Base-by-base conservation (phyloP, 208 protist species). In the Trypanosoma brucei region DNA sequence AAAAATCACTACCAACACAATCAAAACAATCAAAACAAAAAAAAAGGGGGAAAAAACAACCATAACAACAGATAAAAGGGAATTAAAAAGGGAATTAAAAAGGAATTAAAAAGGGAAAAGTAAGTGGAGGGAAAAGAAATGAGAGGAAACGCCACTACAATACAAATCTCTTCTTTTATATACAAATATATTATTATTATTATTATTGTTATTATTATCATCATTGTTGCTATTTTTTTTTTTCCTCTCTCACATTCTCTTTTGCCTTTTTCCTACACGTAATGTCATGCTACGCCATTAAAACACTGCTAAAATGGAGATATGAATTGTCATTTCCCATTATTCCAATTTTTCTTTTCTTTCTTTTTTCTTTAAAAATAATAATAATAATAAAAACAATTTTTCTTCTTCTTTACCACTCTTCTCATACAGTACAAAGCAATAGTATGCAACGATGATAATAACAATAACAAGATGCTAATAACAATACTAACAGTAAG, bases 1-100 rank as follows among this genome's bases (percentile, higher is more conserved):
- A 22, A 22, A 22, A 22, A 22, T 22, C 22, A 22, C 22, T 22
- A 22, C 22, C 22, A 22, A 22, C 22, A 22, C 22, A 22, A 22
- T 22, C 22, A 22, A 22, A 22, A 31, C 51, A 51, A 14, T 33
- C 9, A 11, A 58, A 8, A 30, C 9, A 33, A 9, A 45, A 14
- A 14, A 49, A 13, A 38, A 59, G 45, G 2, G 48, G 35, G 51
- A 36, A 48, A 14, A 11, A 46, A 49, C 13, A 66, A 38, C 46
- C 34, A 51, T 39, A 22, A 22, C 35, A 50, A 51, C 33, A 38
- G 57, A 59, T 34, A 40, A 50, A 35, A 67, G 48, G 51, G 48
- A 67, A 35, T 51, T 45, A 22, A 44, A 67, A 44, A 14, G 42
- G 51, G 46, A 46, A n/a, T n/a, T 13, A 56, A 30, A 39, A n/a